These are phyloP conservation scores for Phyllostachys edulis DNA, from an alignment of 176 grass and related monocot species.

Conservation along the genomic window DNA sequence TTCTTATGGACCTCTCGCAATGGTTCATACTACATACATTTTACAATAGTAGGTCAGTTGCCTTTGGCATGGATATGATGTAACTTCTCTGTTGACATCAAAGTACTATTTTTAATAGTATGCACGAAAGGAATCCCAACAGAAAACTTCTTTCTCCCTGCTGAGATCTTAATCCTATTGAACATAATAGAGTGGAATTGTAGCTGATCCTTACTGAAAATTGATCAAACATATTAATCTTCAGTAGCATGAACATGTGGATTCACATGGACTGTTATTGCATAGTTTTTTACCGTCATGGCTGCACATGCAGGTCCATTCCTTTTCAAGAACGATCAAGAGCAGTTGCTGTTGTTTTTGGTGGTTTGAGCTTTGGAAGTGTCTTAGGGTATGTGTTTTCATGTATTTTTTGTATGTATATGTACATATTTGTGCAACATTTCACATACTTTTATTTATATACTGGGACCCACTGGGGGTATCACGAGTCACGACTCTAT, in stretches of 20 bases:
- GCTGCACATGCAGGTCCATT: conserved; percentile 68
- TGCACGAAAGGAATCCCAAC: background rate
- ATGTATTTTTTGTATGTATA: conserved; percentile 23
- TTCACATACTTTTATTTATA: conserved; percentile 18
- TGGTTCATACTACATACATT: background rate
- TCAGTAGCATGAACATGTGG: background rate
- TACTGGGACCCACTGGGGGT: background rate
- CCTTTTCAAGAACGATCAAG: conserved; percentile 85
- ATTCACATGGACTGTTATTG: background rate
- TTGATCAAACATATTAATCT: background rate
- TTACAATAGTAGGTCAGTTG: background rate
- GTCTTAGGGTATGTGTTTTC: conserved; percentile 70
- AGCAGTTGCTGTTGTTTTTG: conserved; percentile 98
- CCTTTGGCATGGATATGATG: background rate
- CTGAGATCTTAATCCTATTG: background rate
- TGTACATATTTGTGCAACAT: conserved; percentile 14
- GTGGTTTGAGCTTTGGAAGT: conserved; percentile 88
- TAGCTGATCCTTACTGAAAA: background rate
- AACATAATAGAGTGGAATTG: conserved; percentile 1
- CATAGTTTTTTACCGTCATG: background rate
- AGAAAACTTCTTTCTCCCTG: background rate
- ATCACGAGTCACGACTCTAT: background rate
- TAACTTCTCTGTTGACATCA: background rate
- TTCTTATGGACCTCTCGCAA: conserved; percentile 9
- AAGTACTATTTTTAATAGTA: background rate